Percentiles rank a stretch among this genome's conserved stretches.
phyloP scores from a whole-genome alignment of 2,329 filamentous ascomycete species.

The Aspergillus sclerotialis region DNA sequence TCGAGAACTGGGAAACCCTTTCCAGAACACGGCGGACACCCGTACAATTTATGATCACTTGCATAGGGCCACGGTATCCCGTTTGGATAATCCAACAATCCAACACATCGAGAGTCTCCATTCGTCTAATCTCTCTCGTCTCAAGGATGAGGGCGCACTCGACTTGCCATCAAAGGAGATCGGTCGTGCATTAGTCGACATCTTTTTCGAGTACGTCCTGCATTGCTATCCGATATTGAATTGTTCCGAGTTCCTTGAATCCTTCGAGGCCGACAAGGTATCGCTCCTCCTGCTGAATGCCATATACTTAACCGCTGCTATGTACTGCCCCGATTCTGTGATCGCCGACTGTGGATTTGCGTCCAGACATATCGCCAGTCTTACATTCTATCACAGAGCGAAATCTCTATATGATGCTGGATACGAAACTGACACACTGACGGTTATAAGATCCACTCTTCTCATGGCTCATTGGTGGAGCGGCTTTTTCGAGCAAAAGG shows the following conservation, averaged over 20 bases:
- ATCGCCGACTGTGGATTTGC: slow-evolving; percentile 14
- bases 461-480: slow-evolving; percentile 22
- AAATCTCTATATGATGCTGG: slow-evolving; percentile 21
- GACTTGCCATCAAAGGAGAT: slow-evolving; percentile 7
- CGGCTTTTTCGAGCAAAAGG: slow-evolving; percentile 18
- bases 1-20: slow-evolving; percentile 17
- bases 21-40: slow-evolving; percentile 6
- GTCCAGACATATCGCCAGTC: slow-evolving; percentile 15
- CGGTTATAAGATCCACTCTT: slow-evolving; percentile 13
- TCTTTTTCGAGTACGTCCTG: slow-evolving; percentile 15
- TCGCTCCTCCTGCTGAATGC: slow-evolving; percentile 18
- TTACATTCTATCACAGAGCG: slow-evolving; percentile 16
- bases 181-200: slow-evolving; percentile 11
- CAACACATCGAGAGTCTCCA: slow-evolving; percentile 7
- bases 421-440: slow-evolving; percentile 17
- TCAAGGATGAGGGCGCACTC: slow-evolving; percentile 12
- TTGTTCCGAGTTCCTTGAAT: slow-evolving; percentile 8
- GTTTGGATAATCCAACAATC: slow-evolving; percentile 8
- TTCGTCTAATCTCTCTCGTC: neutral
- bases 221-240: slow-evolving; percentile 15
- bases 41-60: slow-evolving; percentile 12
- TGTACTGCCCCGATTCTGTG: slow-evolving; percentile 13
- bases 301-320: slow-evolving; percentile 13
- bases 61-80: slow-evolving; percentile 12
- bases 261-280: slow-evolving; percentile 6